Conservation (phyloP, 208 protist species). For the Leishmania braziliensis region DNA sequence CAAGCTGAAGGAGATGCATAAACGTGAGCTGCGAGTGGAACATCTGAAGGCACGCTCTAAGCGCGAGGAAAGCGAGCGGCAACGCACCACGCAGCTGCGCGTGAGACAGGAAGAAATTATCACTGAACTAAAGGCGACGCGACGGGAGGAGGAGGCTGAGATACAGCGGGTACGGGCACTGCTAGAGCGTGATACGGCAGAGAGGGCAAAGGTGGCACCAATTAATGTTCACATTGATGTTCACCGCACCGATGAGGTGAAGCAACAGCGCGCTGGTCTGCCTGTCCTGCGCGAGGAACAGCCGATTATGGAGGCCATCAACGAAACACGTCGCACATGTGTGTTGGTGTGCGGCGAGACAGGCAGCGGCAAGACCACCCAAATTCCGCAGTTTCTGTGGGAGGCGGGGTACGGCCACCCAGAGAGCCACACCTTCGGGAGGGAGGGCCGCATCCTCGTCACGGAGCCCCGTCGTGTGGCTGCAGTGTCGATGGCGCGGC, state of each 20-base stretch:
- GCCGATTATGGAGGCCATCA: constrained; percentile 90
- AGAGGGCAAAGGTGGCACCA: constrained; percentile 42
- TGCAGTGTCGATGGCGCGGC: constrained; percentile 98
- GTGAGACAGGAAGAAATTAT: constrained; percentile 54
- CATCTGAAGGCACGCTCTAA: constrained; percentile 55
- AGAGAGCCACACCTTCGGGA: constrained; percentile 65
- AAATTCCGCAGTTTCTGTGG: constrained; percentile 94
- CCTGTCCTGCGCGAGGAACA: constrained; percentile 91
- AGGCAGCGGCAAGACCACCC: constrained; percentile 98
- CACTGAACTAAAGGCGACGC: constrained; percentile 29
- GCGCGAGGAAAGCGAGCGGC: constrained; percentile 48
- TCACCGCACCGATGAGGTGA: constrained; percentile 57
- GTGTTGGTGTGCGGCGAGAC: constrained; percentile 98
- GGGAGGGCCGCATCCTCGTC: constrained; percentile 89
- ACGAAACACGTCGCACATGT: constrained; percentile 63
- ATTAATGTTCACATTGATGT: constrained; percentile 74
- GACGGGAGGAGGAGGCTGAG: constrained; percentile 28
- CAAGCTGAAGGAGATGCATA: constrained; percentile 64
- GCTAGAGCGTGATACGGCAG: constrained; percentile 39
- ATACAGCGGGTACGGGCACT: constrained; percentile 26
- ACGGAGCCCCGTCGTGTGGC: constrained; percentile 99
- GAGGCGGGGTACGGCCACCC: constrained; percentile 88
- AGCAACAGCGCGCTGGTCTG: constrained; percentile 62
- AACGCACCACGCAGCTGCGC: constrained; percentile 33
- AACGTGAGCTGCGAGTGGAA: constrained; percentile 57